These are phyloP conservation scores for Solanum piurae DNA, from an alignment of 257 asterid species.

Conservation along the genomic window DNA sequence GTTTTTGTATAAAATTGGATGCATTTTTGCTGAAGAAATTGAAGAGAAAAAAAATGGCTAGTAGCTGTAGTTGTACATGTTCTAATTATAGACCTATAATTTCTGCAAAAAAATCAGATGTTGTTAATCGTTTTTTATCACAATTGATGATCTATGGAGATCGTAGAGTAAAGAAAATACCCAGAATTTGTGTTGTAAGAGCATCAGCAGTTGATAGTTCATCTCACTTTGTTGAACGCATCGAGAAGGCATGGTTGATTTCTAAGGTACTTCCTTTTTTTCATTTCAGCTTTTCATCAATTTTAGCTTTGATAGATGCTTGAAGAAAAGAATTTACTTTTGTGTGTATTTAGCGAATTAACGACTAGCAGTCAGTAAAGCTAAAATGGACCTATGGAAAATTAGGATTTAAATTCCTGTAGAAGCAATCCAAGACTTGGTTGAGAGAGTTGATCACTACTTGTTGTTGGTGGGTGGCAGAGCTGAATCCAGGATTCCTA, in stretches of 20 bases:
- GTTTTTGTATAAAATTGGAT: background rate
- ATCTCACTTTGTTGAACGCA: constrained; percentile 41
- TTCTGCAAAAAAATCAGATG: background rate
- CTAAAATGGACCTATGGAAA: background rate
- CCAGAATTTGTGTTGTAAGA: constrained; percentile 20
- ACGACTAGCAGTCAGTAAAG: background rate
- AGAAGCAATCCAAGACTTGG: background rate
- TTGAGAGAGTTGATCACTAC: background rate
- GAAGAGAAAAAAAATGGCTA: background rate
- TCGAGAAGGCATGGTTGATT: constrained; percentile 89
- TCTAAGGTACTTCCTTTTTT: constrained; percentile 43
- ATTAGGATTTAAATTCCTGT: background rate
- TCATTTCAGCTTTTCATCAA: background rate
- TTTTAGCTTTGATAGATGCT: background rate
- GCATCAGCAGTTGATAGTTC: constrained; percentile 71
- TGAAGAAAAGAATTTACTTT: background rate
- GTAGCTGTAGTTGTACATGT: background rate
- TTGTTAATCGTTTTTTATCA: background rate
- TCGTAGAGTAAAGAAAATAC: background rate
- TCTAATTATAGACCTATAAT: constrained; percentile 4
- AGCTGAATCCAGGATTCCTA: background rate
- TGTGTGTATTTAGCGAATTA: background rate
- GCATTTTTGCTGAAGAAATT: background rate
- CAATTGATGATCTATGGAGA: background rate
- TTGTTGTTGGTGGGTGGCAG: background rate